Evolutionary conservation across 2,329 filamentous ascomycete genomes (phyloP).

Genomic region (Ophiostoma triangulosporum): DNA sequence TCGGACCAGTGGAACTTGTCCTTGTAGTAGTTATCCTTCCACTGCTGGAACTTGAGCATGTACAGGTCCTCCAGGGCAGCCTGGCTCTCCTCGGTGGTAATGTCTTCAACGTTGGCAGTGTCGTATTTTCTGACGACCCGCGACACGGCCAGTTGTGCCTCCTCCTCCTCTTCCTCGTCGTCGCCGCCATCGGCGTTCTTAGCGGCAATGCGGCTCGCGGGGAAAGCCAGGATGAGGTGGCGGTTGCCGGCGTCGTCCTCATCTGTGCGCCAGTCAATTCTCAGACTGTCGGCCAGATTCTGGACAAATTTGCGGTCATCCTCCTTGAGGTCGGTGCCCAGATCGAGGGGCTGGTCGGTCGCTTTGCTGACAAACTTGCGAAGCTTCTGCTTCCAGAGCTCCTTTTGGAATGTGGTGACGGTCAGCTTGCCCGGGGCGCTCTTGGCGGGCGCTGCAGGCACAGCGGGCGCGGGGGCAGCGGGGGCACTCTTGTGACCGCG

Average conservation of each 20-base stretch:
- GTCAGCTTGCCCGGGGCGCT: slow-evolving; percentile 45
- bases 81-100: slow-evolving; percentile 66
- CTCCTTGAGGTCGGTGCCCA: slow-evolving; percentile 60
- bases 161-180: slow-evolving; percentile 67
- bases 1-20: slow-evolving; percentile 80
- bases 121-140: slow-evolving; percentile 85
- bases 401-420: slow-evolving; percentile 67
- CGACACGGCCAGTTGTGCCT: slow-evolving; percentile 67
- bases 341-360: slow-evolving; percentile 50
- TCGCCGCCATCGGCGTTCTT: slow-evolving; percentile 42
- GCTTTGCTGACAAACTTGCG: slow-evolving; percentile 70
- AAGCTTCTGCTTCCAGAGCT: slow-evolving; percentile 65
- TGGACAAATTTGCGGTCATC: slow-evolving; percentile 89
- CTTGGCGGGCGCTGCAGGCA: slow-evolving; percentile 28
- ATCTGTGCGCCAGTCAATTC: slow-evolving; percentile 43
- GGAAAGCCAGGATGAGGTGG: slow-evolving; percentile 37
- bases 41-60: slow-evolving; percentile 74
- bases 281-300: slow-evolving; percentile 56
- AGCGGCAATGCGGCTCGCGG: slow-evolving; percentile 21
- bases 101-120: slow-evolving; percentile 71
- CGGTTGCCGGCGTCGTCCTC: slow-evolving; percentile 43
- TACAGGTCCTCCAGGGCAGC: slow-evolving; percentile 72
- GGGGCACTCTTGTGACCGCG: not conserved
- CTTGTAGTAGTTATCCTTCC: slow-evolving; percentile 91
- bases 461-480: not conserved